Evolutionary conservation across 768 basidiomycete genomes (phyloP).

Genomic region (Paxillus ammoniavirescens): DNA sequence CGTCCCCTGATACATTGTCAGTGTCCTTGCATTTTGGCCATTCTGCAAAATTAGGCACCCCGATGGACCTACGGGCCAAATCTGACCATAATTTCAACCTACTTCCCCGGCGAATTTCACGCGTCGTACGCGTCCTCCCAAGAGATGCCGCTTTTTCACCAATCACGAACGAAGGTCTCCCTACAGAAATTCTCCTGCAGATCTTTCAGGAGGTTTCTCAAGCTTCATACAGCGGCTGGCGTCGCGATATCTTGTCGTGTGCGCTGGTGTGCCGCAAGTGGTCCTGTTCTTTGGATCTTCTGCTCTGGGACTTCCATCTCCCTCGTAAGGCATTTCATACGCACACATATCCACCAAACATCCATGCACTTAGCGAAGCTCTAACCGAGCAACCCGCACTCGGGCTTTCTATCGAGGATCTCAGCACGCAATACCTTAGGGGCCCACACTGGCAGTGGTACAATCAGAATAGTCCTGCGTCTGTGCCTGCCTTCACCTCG

Average conservation of each 20-base stretch:
- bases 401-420: neutral
- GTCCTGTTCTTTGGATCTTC: constrained; percentile 1
- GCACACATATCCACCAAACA: neutral
- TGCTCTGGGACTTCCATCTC: neutral
- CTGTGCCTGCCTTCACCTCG: neutral
- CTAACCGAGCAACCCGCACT: neutral
- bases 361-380: neutral
- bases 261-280: neutral
- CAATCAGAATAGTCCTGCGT: too few relatives aligned
- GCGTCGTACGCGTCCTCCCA: neutral
- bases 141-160: too few relatives aligned
- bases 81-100: neutral
- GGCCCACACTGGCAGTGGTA: neutral
- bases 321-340: too few relatives aligned
- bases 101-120: neutral
- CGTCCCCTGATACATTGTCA: neutral
- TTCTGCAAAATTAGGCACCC: neutral
- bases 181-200: neutral
- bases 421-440: neutral
- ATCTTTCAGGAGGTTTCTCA: neutral
- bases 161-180: neutral
- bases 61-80: neutral
- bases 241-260: constrained; percentile 1
- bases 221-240: neutral
- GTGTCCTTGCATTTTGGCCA: neutral